These are phyloP conservation scores for Aphanomyces invadans DNA, from an alignment of 352 stramenopile species.

Conservation along the genomic window DNA sequence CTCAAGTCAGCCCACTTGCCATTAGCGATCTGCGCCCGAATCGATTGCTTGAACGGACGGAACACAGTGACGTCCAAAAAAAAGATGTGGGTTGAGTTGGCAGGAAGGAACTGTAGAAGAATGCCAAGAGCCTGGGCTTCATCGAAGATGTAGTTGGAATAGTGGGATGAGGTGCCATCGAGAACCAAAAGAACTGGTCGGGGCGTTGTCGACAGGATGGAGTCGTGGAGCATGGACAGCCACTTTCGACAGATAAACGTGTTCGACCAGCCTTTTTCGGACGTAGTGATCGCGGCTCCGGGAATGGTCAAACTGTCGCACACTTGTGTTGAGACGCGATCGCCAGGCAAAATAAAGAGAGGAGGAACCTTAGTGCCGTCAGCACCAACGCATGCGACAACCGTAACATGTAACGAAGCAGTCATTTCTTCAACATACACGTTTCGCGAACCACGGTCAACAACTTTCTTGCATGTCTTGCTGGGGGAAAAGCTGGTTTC, in stretches of 20 bases:
- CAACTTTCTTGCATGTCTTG: not conserved
- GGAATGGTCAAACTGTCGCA: not conserved
- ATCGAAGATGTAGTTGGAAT: not conserved
- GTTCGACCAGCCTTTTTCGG: slow-evolving; percentile 7
- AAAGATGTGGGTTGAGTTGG: slow-evolving; percentile 12
- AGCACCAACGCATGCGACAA: slow-evolving; percentile 3
- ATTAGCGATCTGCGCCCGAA: not conserved
- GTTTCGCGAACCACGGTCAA: not conserved
- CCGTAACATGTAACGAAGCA: not conserved
- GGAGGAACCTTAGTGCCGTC: not conserved
- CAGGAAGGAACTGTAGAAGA: not conserved
- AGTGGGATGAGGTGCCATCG: not conserved
- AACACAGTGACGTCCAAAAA: slow-evolving; percentile 7
- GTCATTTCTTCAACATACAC: not conserved
- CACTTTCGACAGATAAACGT: not conserved
- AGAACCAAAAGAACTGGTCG: not conserved
- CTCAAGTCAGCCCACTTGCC: not conserved
- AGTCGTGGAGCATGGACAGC: not conserved
- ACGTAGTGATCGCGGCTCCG: not conserved
- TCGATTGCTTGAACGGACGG: not conserved
- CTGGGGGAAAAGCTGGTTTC: not conserved
- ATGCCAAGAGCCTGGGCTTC: not conserved
- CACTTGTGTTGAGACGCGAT: not conserved
- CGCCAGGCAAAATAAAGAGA: not conserved
- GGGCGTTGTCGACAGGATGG: not conserved